A percentile compares a stretch with the other conserved stretches of the same genome.
phyloP scores from a whole-genome alignment of 257 asterid genomes.

The Forsythia suspensa region DNA sequence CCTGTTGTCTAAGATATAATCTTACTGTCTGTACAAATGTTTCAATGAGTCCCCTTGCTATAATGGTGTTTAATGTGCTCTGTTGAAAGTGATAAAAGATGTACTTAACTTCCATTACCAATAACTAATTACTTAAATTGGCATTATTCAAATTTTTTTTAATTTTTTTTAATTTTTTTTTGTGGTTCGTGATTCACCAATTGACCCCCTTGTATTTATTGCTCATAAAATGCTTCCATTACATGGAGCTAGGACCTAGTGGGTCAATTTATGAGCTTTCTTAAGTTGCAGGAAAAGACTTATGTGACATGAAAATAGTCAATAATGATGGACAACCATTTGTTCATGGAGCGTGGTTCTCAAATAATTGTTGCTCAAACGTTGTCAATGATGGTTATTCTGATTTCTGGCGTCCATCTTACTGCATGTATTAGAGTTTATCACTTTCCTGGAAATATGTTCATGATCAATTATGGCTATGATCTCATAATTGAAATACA shows the following conservation, averaged over 20 bases:
- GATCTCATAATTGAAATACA: slow-evolving; percentile 1
- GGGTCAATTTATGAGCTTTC: not conserved
- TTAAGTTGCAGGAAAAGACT: not conserved
- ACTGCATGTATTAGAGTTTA: not conserved
- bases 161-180: not conserved
- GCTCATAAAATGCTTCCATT: not conserved
- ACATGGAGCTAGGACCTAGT: not conserved
- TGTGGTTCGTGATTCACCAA: not conserved
- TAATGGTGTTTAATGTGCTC: not conserved
- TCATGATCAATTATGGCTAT: not conserved
- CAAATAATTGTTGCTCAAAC: not conserved
- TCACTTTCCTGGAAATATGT: not conserved
- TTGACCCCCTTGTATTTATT: not conserved
- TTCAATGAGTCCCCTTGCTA: not conserved
- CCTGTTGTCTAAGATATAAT: not conserved
- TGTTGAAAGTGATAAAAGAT: slow-evolving; percentile 5
- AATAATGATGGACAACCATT: not conserved
- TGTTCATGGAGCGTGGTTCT: not conserved
- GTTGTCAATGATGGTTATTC: slow-evolving; percentile 5
- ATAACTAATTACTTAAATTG: not conserved
- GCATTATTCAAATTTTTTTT: not conserved
- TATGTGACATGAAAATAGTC: not conserved
- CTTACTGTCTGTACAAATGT: not conserved
- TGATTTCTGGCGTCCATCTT: not conserved
- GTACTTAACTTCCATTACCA: slow-evolving; percentile 9